A percentile compares a stretch with the other conserved stretches of the same genome.
These are phyloP conservation scores for Pigoraptor vietnamica DNA, from an alignment of 78 protist genomes.

Conservation along the genomic window DNA sequence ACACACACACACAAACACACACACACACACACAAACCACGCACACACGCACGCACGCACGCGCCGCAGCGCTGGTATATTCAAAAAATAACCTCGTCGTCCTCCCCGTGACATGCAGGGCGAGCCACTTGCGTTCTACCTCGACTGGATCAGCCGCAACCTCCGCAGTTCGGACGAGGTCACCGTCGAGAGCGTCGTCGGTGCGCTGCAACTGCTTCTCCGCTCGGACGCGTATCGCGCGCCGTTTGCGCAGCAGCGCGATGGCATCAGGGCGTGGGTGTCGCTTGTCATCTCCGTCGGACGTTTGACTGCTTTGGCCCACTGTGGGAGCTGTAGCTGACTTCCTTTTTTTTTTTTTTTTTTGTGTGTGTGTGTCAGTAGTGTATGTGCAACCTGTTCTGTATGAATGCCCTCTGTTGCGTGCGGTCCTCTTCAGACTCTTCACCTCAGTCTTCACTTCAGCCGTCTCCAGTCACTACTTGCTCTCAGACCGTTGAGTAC, in stretches of 20 bases:
- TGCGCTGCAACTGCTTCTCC: background rate
- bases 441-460: no score
- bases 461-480: background rate
- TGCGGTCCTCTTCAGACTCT: no score
- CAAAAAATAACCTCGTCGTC: background rate
- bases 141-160: background rate
- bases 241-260: background rate
- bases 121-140: background rate
- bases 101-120: background rate
- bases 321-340: background rate
- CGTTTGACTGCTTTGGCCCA: background rate
- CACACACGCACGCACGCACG: no score
- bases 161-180: background rate
- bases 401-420: no score
- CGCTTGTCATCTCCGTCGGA: background rate
- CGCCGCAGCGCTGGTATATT: background rate
- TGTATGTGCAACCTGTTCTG: no score
- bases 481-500: no score
- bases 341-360: no score
- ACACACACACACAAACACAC: no score
- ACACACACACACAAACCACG: no score
- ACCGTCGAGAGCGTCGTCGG: background rate
- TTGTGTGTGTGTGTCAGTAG: no score
- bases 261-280: background rate
- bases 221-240: background rate